These are phyloP conservation scores for Ustilago esculenta DNA, from an alignment of 1,284 basidiomycete genomes.

Conservation along the genomic window DNA sequence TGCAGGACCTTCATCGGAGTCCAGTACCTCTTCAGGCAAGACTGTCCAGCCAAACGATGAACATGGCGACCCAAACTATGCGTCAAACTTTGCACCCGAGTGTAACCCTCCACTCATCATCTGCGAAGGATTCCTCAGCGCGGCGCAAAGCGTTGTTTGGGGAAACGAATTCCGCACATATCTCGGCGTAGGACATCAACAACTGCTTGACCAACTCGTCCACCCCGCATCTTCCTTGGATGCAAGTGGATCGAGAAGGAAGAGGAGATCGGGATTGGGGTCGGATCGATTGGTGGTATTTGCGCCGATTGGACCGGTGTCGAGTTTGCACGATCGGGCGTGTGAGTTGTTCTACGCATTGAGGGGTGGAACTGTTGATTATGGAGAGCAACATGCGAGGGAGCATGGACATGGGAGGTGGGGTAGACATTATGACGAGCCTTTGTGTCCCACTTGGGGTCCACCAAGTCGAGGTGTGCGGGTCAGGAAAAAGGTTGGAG, in stretches of 20 bases:
- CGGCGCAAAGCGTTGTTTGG: slow-evolving; percentile 70
- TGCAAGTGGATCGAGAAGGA: background rate
- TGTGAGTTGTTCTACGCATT: slow-evolving; percentile 73
- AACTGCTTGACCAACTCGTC: slow-evolving; percentile 19
- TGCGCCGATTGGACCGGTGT: slow-evolving; percentile 70
- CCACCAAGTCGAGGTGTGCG: background rate
- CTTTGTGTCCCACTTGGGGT: slow-evolving; percentile 72
- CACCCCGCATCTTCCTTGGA: background rate
- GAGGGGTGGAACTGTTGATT: slow-evolving; percentile 71
- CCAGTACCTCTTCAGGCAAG: background rate
- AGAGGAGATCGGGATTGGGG: slow-evolving; percentile 7
- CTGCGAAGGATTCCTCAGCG: slow-evolving; percentile 73
- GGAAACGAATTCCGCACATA: slow-evolving; percentile 62
- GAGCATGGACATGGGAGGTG: slow-evolving; percentile 69
- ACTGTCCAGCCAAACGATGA: no score
- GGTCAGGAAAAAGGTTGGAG: no score
- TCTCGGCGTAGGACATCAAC: slow-evolving; percentile 39
- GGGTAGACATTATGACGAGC: slow-evolving; percentile 69
- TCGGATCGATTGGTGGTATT: slow-evolving; percentile 24
- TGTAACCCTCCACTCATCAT: slow-evolving; percentile 70
- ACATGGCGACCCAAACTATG: no score
- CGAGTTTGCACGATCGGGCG: slow-evolving; percentile 73
- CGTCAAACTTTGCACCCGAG: no score
- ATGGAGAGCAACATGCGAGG: slow-evolving; percentile 68
- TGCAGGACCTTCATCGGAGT: background rate